Percentiles rank a stretch among this genome's conserved stretches.
These are phyloP conservation scores for Neoarthrinium moseri DNA, from an alignment of 2,329 filamentous ascomycete species.

Conservation along the genomic window DNA sequence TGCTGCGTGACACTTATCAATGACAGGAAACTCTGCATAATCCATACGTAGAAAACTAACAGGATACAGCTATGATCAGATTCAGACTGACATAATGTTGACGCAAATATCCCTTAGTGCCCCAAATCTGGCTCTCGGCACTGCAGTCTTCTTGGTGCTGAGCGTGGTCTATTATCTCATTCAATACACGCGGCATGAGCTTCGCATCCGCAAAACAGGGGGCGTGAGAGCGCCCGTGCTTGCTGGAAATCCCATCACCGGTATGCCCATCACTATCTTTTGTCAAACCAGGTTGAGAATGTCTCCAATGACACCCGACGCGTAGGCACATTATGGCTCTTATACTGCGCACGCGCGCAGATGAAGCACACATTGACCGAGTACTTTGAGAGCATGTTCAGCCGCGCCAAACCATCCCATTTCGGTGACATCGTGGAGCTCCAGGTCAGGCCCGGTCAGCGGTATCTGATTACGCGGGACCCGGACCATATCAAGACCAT, in stretches of 20 bases:
- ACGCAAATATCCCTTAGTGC: not conserved
- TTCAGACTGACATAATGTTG: too few relatives aligned
- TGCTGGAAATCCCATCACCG: conserved; percentile 31
- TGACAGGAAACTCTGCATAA: too few relatives aligned
- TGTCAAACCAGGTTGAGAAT: too few relatives aligned
- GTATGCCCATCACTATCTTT: conserved; percentile 18
- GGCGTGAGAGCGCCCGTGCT: conserved; percentile 31
- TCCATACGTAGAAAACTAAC: too few relatives aligned
- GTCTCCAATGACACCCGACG: not conserved
- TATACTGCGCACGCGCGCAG: conserved; percentile 24
- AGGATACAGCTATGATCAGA: too few relatives aligned
- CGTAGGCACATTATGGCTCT: conserved; percentile 22
- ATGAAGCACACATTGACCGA: conserved; percentile 30
- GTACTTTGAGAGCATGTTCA: conserved; percentile 28
- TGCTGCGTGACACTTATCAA: too few relatives aligned
- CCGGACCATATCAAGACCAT: conserved; percentile 57
- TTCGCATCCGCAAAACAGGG: conserved; percentile 28
- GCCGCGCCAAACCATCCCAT: conserved; percentile 24
- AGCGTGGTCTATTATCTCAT: conserved; percentile 13
- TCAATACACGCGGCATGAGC: conserved; percentile 18
- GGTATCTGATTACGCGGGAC: conserved; percentile 48
- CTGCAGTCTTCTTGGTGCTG: not conserved
- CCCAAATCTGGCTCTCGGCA: not conserved
- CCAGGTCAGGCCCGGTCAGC: conserved; percentile 26
- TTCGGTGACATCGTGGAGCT: conserved; percentile 37